Base-by-base conservation (phyloP, 805 yeast species). In the Starmerella khaoyaiensis region DNA sequence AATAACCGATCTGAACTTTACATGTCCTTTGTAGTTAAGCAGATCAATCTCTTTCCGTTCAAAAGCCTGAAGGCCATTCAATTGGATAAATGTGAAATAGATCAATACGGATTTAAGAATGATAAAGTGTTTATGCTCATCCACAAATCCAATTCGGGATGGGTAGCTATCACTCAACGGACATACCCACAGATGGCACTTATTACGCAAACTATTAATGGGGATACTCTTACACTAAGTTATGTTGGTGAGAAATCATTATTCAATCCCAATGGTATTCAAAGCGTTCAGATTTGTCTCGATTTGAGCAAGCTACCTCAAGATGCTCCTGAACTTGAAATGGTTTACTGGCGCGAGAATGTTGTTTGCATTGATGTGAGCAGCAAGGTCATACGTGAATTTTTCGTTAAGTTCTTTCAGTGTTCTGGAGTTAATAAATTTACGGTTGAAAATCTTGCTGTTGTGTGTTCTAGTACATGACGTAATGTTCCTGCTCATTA, bases 61-160 rank as follows among this genome's bases (percentile, higher is more conserved):
- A 58, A 58, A 37, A 56, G 61, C 3, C 44, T 57, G 24, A 47
- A 51, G 7, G 59, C 56, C 25, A 41, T 58, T 15, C 28, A 40
- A 2, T 47, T 58, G n/a, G 28, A 40, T 5, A 42, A 48, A 31
- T 45, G 50, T 22, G 43, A 43, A 16, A 36, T 58, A 14, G 55
- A 50, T 33, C 45, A 43, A 26, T 45, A 53, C 36, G 63, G 63
- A 10, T 49, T 58, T 38, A 46, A 36, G 28, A 37, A 54, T 36
- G 61, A 58, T 46, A 49, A 61, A 2, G 39, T 53, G 37, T 53
- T 43, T 42, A 53, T 52, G 59, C 48, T 55, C 9, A 53, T 47
- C 4, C 33, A 37, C 33, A 45, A 48, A 9, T 39, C 33, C 21
- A 25, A 35, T 3, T 7, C 12, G 4, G 46, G 40, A n/a, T 45